phyloP scores from a whole-genome alignment of 176 grass and related monocot species.

The Lolium perenne region DNA sequence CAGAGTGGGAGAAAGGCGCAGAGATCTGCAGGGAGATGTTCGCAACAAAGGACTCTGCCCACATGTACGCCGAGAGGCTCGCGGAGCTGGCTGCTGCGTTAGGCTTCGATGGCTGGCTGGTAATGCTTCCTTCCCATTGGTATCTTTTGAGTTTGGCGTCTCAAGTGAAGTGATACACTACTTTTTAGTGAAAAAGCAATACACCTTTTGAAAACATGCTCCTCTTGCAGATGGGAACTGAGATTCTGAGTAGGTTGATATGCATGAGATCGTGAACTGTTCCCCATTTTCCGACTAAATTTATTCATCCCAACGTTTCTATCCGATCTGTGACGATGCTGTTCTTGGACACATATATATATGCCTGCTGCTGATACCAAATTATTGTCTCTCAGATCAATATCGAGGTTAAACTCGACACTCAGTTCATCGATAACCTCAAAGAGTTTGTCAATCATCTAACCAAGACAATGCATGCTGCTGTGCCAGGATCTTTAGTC shows the following conservation, averaged over 20 bases:
- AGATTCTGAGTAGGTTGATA: background rate
- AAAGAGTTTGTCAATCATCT: conserved; percentile 86
- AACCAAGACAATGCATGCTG: conserved; percentile 71
- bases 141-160: background rate
- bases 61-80: conserved; percentile 80
- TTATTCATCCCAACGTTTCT: background rate
- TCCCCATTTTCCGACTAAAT: background rate
- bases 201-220: background rate
- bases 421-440: conserved; percentile 76
- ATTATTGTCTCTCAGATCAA: conserved; percentile 74
- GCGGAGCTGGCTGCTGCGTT: conserved; percentile 67
- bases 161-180: background rate
- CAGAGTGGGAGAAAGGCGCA: conserved; percentile 76
- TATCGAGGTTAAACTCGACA: conserved; percentile 68
- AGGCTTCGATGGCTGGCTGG: conserved; percentile 96
- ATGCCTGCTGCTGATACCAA: conserved; percentile 38
- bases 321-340: background rate
- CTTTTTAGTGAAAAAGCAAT: background rate
- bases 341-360: background rate
- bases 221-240: background rate
- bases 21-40: conserved; percentile 71
- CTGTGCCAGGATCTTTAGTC: conserved; percentile 82
- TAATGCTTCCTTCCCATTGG: conserved; percentile 47
- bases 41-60: conserved; percentile 64
- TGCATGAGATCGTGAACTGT: background rate